Percentiles rank a stretch among this genome's conserved stretches.
These are phyloP conservation scores for Colletotrichum sansevieriae DNA, from an alignment of 2,329 filamentous ascomycete species.

Conservation along the genomic window DNA sequence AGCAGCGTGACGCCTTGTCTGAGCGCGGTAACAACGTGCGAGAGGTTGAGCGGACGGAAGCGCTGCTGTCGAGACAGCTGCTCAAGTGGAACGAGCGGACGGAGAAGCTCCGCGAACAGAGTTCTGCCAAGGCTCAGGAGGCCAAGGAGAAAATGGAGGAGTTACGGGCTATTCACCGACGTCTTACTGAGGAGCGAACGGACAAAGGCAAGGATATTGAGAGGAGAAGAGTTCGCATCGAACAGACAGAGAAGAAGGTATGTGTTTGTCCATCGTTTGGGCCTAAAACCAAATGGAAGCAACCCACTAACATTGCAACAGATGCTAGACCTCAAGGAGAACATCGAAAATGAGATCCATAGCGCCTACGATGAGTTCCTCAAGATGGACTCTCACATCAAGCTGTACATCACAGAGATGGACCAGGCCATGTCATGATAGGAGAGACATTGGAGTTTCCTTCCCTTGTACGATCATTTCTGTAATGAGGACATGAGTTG, in stretches of 20 bases:
- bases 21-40: constrained; percentile 90
- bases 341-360: constrained; percentile 94
- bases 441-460: not conserved
- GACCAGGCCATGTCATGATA: constrained; percentile 78
- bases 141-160: constrained; percentile 94
- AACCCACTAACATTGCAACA: constrained; percentile 54
- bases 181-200: constrained; percentile 84
- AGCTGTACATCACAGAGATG: constrained; percentile 98
- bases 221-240: constrained; percentile 89
- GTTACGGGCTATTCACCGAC: constrained; percentile 81
- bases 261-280: constrained; percentile 44
- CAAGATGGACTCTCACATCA: constrained; percentile 97
- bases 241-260: constrained; percentile 99
- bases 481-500: constrained; percentile 39
- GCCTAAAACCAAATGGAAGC: not conserved
- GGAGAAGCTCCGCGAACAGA: constrained; percentile 84
- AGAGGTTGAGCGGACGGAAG: constrained; percentile 91
- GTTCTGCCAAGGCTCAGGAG: constrained; percentile 82
- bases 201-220: constrained; percentile 95
- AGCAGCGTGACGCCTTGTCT: constrained; percentile 87
- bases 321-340: constrained; percentile 98
- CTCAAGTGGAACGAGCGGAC: constrained; percentile 89
- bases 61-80: constrained; percentile 85
- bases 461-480: not conserved
- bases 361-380: constrained; percentile 93